phyloP scores from a whole-genome alignment of 768 basidiomycete species.

The Rhizopogon rudus region DNA sequence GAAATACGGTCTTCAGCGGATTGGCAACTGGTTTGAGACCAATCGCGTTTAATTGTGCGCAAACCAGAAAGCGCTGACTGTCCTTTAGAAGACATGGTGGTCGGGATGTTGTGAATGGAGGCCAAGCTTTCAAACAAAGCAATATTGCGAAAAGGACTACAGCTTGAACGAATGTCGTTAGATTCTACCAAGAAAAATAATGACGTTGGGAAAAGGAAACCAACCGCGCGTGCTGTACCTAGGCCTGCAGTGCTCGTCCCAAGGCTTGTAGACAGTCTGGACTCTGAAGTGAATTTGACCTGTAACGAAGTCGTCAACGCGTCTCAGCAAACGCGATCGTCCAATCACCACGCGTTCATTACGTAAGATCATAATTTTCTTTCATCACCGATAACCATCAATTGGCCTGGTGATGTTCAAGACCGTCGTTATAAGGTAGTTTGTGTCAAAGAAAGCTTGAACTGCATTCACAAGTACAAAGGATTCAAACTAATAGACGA shows the following conservation, averaged over 20 bases:
- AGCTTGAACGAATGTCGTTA: not conserved
- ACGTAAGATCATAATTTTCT: too few species aligned
- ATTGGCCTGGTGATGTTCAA: too few species aligned
- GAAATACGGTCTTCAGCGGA: constrained; percentile 29
- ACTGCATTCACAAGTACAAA: not conserved
- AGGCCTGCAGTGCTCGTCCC: not conserved
- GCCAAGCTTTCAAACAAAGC: not conserved
- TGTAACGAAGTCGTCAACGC: not conserved
- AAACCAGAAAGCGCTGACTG: constrained; percentile 52
- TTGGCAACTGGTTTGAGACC: constrained; percentile 41
- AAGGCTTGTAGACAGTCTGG: not conserved
- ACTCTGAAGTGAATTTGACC: too few species aligned
- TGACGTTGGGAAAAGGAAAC: not conserved
- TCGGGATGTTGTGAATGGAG: not conserved
- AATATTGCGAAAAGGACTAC: not conserved
- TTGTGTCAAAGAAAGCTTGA: not conserved
- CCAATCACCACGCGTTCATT: too few species aligned
- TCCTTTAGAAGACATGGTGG: constrained; percentile 19
- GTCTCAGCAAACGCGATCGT: not conserved
- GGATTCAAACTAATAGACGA: not conserved
- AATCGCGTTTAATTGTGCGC: constrained; percentile 56
- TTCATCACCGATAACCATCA: too few species aligned
- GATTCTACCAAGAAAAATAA: not conserved
- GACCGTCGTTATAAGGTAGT: too few species aligned
- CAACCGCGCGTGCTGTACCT: not conserved